These are phyloP conservation scores for Fusarium sp. DNA, from an alignment of 2,329 filamentous ascomycete genomes.

Conservation along the genomic window DNA sequence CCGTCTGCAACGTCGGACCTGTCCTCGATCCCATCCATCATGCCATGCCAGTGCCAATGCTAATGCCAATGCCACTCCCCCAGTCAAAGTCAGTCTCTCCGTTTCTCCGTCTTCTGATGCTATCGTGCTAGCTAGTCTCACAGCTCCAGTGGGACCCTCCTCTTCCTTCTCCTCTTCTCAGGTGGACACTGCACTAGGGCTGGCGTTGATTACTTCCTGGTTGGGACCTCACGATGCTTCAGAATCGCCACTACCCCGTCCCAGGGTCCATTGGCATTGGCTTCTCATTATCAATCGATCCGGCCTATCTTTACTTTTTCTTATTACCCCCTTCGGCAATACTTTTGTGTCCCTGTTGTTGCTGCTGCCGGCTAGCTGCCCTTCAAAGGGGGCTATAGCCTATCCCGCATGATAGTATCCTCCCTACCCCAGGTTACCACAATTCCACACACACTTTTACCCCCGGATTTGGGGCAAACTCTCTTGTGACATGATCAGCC, in stretches of 20 bases:
- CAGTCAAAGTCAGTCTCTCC: slow-evolving; percentile 25
- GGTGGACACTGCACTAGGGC: slow-evolving; percentile 18
- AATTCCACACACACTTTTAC: slow-evolving; percentile 42
- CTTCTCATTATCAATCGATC: slow-evolving; percentile 23
- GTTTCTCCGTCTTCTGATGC: slow-evolving; percentile 33
- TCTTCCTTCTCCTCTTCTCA: neutral
- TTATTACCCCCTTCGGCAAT: slow-evolving; percentile 17
- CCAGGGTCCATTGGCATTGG: slow-evolving; percentile 14
- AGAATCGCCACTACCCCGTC: slow-evolving; percentile 25
- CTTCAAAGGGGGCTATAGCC: slow-evolving; percentile 6
- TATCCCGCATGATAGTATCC: slow-evolving; percentile 21
- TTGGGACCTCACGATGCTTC: slow-evolving; percentile 43
- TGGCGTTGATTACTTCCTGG: slow-evolving; percentile 27
- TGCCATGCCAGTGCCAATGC: slow-evolving; percentile 37
- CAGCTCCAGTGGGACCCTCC: slow-evolving; percentile 32
- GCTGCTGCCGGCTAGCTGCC: slow-evolving; percentile 11
- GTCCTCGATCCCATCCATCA: slow-evolving; percentile 28
- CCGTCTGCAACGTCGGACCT: slow-evolving; percentile 29
- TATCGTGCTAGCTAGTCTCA: slow-evolving; percentile 34
- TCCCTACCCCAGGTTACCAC: slow-evolving; percentile 38
- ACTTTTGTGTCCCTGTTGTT: slow-evolving; percentile 10
- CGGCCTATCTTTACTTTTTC: slow-evolving; percentile 29
- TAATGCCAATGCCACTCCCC: slow-evolving; percentile 30
- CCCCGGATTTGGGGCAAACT: slow-evolving; percentile 31
- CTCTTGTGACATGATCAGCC: slow-evolving; percentile 16